Evolutionary conservation across 2,329 filamentous ascomycete genomes (phyloP), one percentile per base, ranked within the genome.

Genomic region (Aureobasidium sp.): DNA sequence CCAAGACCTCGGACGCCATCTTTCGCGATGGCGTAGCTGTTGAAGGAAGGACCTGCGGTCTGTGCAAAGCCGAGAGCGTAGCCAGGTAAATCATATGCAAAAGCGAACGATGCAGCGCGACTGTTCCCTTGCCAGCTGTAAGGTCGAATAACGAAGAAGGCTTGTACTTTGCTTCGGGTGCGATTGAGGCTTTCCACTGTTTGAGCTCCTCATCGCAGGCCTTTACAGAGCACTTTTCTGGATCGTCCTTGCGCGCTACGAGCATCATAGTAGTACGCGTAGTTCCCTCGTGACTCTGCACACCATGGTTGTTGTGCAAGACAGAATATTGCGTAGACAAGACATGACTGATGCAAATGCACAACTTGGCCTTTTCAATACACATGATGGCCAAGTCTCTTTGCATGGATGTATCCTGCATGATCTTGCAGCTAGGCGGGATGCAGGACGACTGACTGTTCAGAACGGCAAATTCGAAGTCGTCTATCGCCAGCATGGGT

Each of bases 11-110:
- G 11, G 84, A 81, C 37, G 84, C 84, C 17, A 78, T 77, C 23
- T 64, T 67, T 37, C 69, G 66, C 21, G 65, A 67, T 19, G 63
- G 72, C 68, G 69, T 64, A 25, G 65, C 64, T 75, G 84, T 84
- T 0, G 87, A 87, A 0, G 91, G 90, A 42, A 96, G 81, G 62
- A 96, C 93, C 65, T 95, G 91, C 2, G 93, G 93, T 31, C 93
- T 86, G 72, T 96, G 92, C 19, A 97, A 80, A 3, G 93, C 93
- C 57, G 90, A 96, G 19, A 95, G 81, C 0, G 92, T 95, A 1
- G 93, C 95, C 72, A 91, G 89, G 74, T 95, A 96, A 1, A 96
- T 85, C 87, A 96, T 95, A 73, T 95, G 90, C 37, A 97, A 78
- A 21, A 96, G 79, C n/a, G 89, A 89, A 50, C 89, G 84, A 70